Base-by-base conservation (phyloP, 202 grass and related monocot genomes). In the Setaria italica region DNA sequence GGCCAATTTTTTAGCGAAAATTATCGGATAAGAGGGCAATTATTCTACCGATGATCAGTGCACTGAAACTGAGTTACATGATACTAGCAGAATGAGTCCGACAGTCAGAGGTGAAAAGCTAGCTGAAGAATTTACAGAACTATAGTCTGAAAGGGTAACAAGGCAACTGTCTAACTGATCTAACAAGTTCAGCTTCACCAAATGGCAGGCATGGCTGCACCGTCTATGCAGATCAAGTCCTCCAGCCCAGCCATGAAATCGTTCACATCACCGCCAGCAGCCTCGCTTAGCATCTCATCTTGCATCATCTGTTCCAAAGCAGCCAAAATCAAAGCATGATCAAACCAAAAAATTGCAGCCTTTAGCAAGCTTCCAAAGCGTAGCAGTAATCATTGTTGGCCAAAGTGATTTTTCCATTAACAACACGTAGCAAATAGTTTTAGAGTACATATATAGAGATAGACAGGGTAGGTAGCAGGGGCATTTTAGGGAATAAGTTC, bases 171-270 rank as follows among this genome's bases (percentile, higher is more conserved):
- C 81, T 77, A 83, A 50, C 91, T 67, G 14, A 77, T 73, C 67
- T 78, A 78, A 45, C 67, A 87, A 66, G 67, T 63, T 85, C 60
- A 59, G 79, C 62, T 66, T 62, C 82, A 81, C 82, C 82, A 90
- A 70, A 87, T 89, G 60, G 79, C 85, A 41, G 89, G 68, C 78
- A 90, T 89, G 0, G 74, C 33, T 12, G 92, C 53, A 30, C 89
- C 88, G 8, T 87, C 89, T 19, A 82, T 83, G 74, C 84, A 91
- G 15, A 88, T 82, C 45, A 93, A 80, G 76, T 96, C 94, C 80
- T 97, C 90, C 21, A 94, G 64, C 49, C 85, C 88, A 84, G 57
- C 63, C 94, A 97, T 92, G 72, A 91, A 85, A 77, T 92, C 94
- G 58, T 76, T 85, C 8, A 9, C 86, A 69, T 84, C 87, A 37